These are phyloP conservation scores for Arachnomyces sp. DNA, from an alignment of 2,329 filamentous ascomycete genomes.

Conservation along the genomic window DNA sequence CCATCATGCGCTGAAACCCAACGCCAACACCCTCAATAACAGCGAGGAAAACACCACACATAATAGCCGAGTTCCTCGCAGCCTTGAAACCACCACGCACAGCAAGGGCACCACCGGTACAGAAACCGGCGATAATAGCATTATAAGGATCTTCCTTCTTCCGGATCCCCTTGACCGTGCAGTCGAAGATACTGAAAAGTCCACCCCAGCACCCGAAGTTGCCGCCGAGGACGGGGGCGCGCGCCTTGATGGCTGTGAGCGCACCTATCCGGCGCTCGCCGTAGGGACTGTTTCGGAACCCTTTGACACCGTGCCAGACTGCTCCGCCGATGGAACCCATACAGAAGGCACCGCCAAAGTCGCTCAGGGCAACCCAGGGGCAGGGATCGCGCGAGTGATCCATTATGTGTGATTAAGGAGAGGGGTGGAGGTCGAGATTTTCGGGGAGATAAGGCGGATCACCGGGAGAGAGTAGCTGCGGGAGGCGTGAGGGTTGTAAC, in stretches of 20 bases:
- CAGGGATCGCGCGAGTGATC: slow-evolving; percentile 97
- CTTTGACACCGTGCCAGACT: slow-evolving; percentile 96
- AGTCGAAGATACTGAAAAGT: slow-evolving; percentile 92
- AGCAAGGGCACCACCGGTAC: slow-evolving; percentile 86
- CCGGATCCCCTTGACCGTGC: slow-evolving; percentile 83
- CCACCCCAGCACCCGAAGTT: slow-evolving; percentile 99
- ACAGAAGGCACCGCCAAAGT: slow-evolving; percentile 92
- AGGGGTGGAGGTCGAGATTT: too few species aligned
- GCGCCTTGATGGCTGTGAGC: slow-evolving; percentile 93
- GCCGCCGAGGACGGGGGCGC: slow-evolving; percentile 88
- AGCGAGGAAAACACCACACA: slow-evolving; percentile 84
- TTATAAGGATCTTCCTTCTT: slow-evolving; percentile 99
- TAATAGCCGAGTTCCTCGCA: slow-evolving; percentile 90
- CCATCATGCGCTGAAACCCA: slow-evolving; percentile 89
- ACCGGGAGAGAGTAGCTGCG: too few species aligned
- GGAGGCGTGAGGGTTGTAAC: too few species aligned
- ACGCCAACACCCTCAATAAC: slow-evolving; percentile 98
- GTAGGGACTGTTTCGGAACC: slow-evolving; percentile 79
- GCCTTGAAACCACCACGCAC: slow-evolving; percentile 87
- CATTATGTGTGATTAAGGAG: slow-evolving; percentile 42
- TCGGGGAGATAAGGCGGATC: too few species aligned
- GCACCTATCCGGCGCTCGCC: slow-evolving; percentile 94
- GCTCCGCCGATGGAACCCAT: slow-evolving; percentile 82
- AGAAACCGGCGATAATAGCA: slow-evolving; percentile 94
- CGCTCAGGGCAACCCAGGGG: slow-evolving; percentile 91